Percentiles rank a stretch among this genome's conserved stretches.
Evolutionary conservation across 495 filamentous ascomycete genomes (phyloP).

Genomic region (Penicillium antarcticum): DNA sequence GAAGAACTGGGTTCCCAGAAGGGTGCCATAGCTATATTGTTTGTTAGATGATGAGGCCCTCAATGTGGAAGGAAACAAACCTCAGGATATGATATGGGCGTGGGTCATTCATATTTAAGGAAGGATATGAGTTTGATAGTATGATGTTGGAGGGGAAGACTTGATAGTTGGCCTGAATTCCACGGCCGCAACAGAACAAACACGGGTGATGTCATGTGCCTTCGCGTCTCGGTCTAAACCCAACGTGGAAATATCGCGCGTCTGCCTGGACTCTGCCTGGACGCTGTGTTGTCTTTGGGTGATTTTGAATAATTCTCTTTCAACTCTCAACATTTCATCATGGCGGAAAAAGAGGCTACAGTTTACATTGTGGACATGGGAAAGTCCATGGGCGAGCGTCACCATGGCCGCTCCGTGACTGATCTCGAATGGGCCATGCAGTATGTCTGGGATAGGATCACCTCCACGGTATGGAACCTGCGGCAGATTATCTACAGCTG

Average conservation of each 20-base stretch:
- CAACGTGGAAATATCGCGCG: constrained; percentile 46
- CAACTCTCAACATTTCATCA: constrained; percentile 31
- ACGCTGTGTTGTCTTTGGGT: constrained; percentile 6
- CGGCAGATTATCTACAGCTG: neutral
- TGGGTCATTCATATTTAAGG: constrained; percentile 42
- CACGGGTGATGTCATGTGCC: constrained; percentile 45
- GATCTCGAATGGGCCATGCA: constrained; percentile 88
- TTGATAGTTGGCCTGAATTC: neutral
- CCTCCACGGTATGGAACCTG: constrained; percentile 58
- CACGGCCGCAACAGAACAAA: constrained; percentile 1
- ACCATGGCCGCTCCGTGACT: constrained; percentile 69
- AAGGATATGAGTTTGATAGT: neutral
- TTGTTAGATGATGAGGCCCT: neutral
- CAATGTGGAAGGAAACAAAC: constrained; percentile 37
- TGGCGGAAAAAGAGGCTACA: constrained; percentile 93
- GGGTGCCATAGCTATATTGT: constrained; percentile 65
- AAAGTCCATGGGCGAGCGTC: constrained; percentile 72
- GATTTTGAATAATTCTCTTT: neutral
- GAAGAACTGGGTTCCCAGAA: constrained; percentile 75
- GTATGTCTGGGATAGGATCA: constrained; percentile 97
- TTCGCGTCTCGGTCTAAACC: constrained; percentile 30
- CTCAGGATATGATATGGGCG: constrained; percentile 76
- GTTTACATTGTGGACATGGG: constrained; percentile 91
- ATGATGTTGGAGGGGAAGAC: neutral
- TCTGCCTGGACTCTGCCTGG: constrained; percentile 46